Base-by-base conservation (phyloP, 2,329 filamentous ascomycete genomes). In the Ilyonectria mors-panacis region DNA sequence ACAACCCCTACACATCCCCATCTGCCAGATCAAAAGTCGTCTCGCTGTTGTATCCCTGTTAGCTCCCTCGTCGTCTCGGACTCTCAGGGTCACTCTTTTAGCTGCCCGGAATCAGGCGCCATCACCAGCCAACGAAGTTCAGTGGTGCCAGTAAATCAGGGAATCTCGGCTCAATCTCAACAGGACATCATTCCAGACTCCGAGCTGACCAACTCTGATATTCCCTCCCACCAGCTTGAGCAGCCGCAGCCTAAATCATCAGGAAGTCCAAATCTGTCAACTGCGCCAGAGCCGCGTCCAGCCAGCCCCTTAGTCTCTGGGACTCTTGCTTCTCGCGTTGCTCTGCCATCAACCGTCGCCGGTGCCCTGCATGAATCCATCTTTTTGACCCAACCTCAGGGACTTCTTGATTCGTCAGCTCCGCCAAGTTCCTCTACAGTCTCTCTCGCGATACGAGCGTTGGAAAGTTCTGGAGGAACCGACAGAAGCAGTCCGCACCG, bases 191-290 rank as follows among this genome's bases (percentile, higher is more conserved):
- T 71, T 21, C 65, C 54, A 42, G 65, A 71, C 19, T 72, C 68
- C 6, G 62, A 59, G 19, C 61, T 47, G 28, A 58, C 59, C 23
- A 57, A 55, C 23, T 70, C 63, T 7, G 67, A 73, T 19, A 76
- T 78, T 61, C 73, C 76, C 6, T 79, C 78, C 35, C 77, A 60
- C 50, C 78, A 80, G 59, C 75, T 70, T 39, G 62, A 70, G 19
- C 70, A 64, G 19, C 30, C 59, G 47, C 67, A 33, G 28, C n/a
- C 23, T 33, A 39, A 26, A 28, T 45, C 35, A 30, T n/a, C 23
- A 8, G 60, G 30, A 13, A 68, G 60, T 5, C 54, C 58, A 15
- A 50, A 60, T 17, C 23, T 35, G 19, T 66, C 67, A 42, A 54
- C 51, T 50, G 44, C 19, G n/a, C 17, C 59, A 13, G 50, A 50